These are phyloP conservation scores for Ceratobasidium sp. DNA, from an alignment of 1,284 basidiomycete genomes.

Conservation along the genomic window DNA sequence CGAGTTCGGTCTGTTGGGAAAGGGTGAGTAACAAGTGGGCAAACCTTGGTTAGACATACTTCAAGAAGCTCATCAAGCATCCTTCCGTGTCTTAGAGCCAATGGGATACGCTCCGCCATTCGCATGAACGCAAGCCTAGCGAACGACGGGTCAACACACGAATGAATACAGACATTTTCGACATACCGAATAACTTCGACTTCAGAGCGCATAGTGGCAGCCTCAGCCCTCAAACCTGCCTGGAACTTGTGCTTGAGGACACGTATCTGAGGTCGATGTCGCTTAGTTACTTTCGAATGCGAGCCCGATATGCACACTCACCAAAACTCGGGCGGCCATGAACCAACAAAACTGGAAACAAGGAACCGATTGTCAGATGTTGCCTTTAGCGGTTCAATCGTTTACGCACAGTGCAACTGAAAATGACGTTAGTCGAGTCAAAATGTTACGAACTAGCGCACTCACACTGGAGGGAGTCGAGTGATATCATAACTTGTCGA, in stretches of 20 bases:
- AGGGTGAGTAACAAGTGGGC: not conserved
- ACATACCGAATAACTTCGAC: slow-evolving; percentile 72
- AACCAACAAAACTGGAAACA: slow-evolving; percentile 72
- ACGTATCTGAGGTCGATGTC: slow-evolving; percentile 12
- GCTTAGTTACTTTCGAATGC: slow-evolving; percentile 61
- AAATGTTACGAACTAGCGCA: slow-evolving; percentile 63
- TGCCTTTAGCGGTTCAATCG: too few relatives aligned
- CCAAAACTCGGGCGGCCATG: slow-evolving; percentile 69
- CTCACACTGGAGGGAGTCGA: slow-evolving; percentile 61
- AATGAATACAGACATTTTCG: slow-evolving; percentile 9
- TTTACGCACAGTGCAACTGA: slow-evolving; percentile 15
- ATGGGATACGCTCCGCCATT: slow-evolving; percentile 71
- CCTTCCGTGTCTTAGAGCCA: slow-evolving; percentile 57
- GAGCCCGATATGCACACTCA: slow-evolving; percentile 65
- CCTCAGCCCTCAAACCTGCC: slow-evolving; percentile 58
- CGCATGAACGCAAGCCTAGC: slow-evolving; percentile 67
- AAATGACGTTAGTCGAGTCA: not conserved
- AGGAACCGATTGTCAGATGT: not conserved
- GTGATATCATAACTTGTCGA: slow-evolving; percentile 39
- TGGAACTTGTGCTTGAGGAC: slow-evolving; percentile 44
- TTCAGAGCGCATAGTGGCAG: slow-evolving; percentile 66
- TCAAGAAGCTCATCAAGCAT: slow-evolving; percentile 45
- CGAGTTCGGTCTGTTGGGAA: slow-evolving; percentile 22
- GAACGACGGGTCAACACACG: slow-evolving; percentile 36
- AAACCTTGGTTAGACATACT: not conserved